Evolutionary conservation across 345 rosid species (phyloP).

Genomic region (Eucalyptus sp.): DNA sequence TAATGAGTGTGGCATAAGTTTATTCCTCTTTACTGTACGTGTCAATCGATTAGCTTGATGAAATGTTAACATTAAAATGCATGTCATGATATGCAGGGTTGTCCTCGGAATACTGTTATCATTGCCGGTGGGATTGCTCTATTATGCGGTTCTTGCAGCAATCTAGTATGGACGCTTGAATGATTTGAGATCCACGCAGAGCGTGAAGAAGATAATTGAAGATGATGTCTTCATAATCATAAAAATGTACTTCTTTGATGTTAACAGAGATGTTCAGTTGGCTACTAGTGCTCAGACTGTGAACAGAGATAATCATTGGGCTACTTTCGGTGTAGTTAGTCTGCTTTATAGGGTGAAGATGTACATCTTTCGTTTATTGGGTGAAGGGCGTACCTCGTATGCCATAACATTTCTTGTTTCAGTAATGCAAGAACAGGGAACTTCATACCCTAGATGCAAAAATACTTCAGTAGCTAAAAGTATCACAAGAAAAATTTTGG

Average conservation of each 20-base stretch:
- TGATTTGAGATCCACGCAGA: background rate
- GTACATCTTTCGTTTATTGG: background rate
- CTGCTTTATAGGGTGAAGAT: background rate
- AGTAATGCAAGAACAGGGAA: background rate
- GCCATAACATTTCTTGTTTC: background rate
- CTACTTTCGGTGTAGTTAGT: background rate
- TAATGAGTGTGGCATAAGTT: conserved; percentile 65
- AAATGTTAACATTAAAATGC: background rate
- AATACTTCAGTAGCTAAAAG: background rate
- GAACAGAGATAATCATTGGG: background rate
- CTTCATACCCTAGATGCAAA: background rate
- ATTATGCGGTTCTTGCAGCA: conserved; percentile 9
- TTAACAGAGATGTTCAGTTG: too few relatives aligned
- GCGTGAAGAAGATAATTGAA: background rate
- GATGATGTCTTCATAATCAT: background rate
- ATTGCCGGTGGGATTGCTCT: conserved; percentile 32
- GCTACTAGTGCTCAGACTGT: background rate
- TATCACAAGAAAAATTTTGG: background rate
- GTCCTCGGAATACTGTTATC: conserved; percentile 37
- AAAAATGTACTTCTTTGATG: too few relatives aligned
- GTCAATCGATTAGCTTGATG: background rate
- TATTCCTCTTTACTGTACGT: background rate
- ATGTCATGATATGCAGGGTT: conserved; percentile 14
- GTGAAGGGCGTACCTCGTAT: background rate
- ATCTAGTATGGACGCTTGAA: background rate